Evolutionary conservation across 768 basidiomycete species (phyloP).

Genomic region (Kwoniella europaea): DNA sequence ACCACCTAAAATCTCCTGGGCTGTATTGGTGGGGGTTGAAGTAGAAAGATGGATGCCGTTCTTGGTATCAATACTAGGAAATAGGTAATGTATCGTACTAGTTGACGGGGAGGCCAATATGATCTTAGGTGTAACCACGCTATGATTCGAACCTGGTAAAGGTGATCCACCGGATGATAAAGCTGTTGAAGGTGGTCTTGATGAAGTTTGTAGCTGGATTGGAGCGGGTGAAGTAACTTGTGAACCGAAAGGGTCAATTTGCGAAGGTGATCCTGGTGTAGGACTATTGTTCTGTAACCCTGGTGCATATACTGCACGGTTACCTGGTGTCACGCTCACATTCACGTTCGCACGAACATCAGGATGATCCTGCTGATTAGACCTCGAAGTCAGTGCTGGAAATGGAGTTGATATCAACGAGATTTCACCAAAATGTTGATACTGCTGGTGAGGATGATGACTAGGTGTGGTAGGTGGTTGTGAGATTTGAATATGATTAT

Average conservation of each 20-base stretch:
- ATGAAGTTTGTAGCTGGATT: not conserved
- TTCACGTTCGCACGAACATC: too few relatives aligned
- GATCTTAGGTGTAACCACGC: slow-evolving; percentile 32
- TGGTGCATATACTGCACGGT: not conserved
- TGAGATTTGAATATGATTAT: not conserved
- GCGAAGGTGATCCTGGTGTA: slow-evolving; percentile 33
- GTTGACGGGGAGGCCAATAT: slow-evolving; percentile 37
- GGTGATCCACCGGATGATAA: slow-evolving; percentile 17
- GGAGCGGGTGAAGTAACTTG: slow-evolving; percentile 30
- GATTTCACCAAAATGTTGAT: not conserved
- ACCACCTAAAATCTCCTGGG: not conserved
- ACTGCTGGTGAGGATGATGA: slow-evolving; percentile 11
- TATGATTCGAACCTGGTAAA: not conserved
- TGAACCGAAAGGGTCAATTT: slow-evolving; percentile 36
- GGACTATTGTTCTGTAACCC: not conserved
- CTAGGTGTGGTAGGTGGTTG: not conserved
- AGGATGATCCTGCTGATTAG: not conserved
- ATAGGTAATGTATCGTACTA: slow-evolving; percentile 42
- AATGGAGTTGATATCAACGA: not conserved
- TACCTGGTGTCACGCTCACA: not conserved
- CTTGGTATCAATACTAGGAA: slow-evolving; percentile 32
- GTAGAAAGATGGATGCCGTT: slow-evolving; percentile 20
- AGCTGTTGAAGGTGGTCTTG: slow-evolving; percentile 18
- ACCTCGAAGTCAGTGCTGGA: not conserved
- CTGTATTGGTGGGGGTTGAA: not conserved